Percentiles rank a stretch among this genome's conserved stretches.
These are phyloP conservation scores for Melanogaster broomeanus DNA, from an alignment of 768 basidiomycete genomes.

Conservation along the genomic window DNA sequence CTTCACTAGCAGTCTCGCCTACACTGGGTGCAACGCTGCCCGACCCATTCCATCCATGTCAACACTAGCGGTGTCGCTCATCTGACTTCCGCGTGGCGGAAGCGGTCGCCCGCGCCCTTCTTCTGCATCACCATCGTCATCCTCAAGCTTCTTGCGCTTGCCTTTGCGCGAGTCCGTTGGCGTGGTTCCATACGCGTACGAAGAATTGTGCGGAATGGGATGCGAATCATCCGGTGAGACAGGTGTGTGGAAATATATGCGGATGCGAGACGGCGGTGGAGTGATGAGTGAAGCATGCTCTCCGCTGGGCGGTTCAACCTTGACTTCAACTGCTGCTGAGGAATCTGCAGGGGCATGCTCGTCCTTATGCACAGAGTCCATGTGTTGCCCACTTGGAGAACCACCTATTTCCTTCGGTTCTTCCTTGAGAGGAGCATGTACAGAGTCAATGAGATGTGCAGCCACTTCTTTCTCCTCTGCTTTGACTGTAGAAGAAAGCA, in stretches of 20 bases:
- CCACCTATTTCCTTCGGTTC: slow-evolving; percentile 26
- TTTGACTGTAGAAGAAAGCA: slow-evolving; percentile 43
- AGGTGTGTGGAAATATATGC: slow-evolving; percentile 92
- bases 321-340: slow-evolving; percentile 33
- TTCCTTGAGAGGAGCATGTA: slow-evolving; percentile 33
- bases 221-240: slow-evolving; percentile 80
- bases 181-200: slow-evolving; percentile 38
- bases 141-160: slow-evolving; percentile 87
- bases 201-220: slow-evolving; percentile 65
- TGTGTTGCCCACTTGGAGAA: slow-evolving; percentile 19
- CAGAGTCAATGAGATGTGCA: slow-evolving; percentile 32
- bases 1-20: slow-evolving; percentile 66
- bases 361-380: slow-evolving; percentile 17
- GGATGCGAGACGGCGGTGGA: slow-evolving; percentile 76
- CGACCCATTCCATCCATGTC: slow-evolving; percentile 58
- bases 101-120: slow-evolving; percentile 70
- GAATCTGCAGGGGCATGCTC: slow-evolving; percentile 27
- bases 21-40: slow-evolving; percentile 68
- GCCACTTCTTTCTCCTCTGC: slow-evolving; percentile 39
- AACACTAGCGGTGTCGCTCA: slow-evolving; percentile 58
- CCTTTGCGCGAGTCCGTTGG: slow-evolving; percentile 70
- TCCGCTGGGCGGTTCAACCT: slow-evolving; percentile 26
- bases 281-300: slow-evolving; percentile 35
- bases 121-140: slow-evolving; percentile 81
- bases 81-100: slow-evolving; percentile 44